Conservation (phyloP, 176 grass and related monocot species). For the Echinochloa phyllopogon region DNA sequence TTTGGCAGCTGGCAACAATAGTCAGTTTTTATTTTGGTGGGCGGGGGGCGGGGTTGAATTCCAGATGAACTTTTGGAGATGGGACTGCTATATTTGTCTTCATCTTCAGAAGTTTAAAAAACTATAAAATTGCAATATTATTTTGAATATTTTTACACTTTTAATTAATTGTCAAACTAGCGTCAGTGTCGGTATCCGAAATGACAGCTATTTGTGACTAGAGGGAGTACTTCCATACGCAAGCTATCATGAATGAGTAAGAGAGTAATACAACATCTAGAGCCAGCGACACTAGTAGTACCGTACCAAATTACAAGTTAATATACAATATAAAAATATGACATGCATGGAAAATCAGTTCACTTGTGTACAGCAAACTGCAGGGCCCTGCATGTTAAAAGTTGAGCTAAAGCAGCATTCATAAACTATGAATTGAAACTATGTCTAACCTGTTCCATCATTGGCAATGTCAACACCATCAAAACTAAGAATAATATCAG, state of each 20-base stretch:
- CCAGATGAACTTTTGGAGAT: background rate
- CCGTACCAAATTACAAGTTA: background rate
- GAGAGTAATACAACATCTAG: background rate
- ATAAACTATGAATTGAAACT: background rate
- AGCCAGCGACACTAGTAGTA: background rate
- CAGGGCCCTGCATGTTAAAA: background rate
- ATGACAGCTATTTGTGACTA: background rate
- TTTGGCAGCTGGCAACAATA: background rate
- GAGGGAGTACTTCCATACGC: background rate
- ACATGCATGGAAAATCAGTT: background rate
- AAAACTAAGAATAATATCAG: slow-evolving; percentile 96
- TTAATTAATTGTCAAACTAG: background rate
- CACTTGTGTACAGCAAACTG: slow-evolving; percentile 14
- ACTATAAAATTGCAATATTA: background rate
- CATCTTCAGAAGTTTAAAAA: background rate
- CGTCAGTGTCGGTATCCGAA: background rate
- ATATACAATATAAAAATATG: background rate
- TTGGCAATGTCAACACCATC: slow-evolving; percentile 95
- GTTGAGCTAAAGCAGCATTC: background rate
- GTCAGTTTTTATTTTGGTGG: too few relatives aligned
- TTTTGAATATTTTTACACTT: background rate
- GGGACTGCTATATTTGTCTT: background rate
- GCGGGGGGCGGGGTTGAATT: too few relatives aligned
- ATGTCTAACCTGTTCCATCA: slow-evolving; percentile 78
- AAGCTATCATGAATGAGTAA: background rate